Evolutionary conservation across 768 basidiomycete species (phyloP).

Genomic region (Termitomyces sp.): DNA sequence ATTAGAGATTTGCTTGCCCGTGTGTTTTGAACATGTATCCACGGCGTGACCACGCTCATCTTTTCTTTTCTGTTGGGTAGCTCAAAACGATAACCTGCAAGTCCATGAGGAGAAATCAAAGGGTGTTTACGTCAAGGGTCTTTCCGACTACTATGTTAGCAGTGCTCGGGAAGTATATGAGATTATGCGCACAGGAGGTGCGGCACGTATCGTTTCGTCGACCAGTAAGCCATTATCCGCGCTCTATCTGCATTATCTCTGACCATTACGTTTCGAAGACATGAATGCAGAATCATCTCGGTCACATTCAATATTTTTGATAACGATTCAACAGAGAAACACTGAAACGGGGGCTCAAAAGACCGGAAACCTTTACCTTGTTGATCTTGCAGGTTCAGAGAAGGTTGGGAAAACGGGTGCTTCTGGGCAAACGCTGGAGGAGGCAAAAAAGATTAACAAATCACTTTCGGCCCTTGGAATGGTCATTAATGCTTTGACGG

Average conservation of each 20-base stretch:
- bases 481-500: slow-evolving; percentile 98
- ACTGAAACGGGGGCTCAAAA: slow-evolving; percentile 95
- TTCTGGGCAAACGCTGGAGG: slow-evolving; percentile 96
- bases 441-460: slow-evolving; percentile 99
- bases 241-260: not conserved
- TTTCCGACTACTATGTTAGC: slow-evolving; percentile 97
- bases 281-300: slow-evolving; percentile 99
- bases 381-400: slow-evolving; percentile 97
- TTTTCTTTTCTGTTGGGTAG: slow-evolving; percentile 27
- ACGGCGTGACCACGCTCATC: not conserved
- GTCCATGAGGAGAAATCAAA: slow-evolving; percentile 97
- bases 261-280: slow-evolving; percentile 43
- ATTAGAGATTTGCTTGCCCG: slow-evolving; percentile 94
- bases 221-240: slow-evolving; percentile 64
- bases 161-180: slow-evolving; percentile 95
- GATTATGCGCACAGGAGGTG: slow-evolving; percentile 96
- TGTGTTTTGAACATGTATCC: slow-evolving; percentile 36
- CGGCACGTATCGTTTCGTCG: slow-evolving; percentile 85
- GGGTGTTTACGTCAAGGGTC: slow-evolving; percentile 96
- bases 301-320: slow-evolving; percentile 98
- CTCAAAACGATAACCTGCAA: slow-evolving; percentile 97
- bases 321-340: slow-evolving; percentile 95
- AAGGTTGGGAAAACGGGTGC: slow-evolving; percentile 99
- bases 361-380: slow-evolving; percentile 94
- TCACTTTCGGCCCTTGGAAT: slow-evolving; percentile 95